Evolutionary conservation across 2,329 filamentous ascomycete species (phyloP).

Genomic region (Metarhizium album): DNA sequence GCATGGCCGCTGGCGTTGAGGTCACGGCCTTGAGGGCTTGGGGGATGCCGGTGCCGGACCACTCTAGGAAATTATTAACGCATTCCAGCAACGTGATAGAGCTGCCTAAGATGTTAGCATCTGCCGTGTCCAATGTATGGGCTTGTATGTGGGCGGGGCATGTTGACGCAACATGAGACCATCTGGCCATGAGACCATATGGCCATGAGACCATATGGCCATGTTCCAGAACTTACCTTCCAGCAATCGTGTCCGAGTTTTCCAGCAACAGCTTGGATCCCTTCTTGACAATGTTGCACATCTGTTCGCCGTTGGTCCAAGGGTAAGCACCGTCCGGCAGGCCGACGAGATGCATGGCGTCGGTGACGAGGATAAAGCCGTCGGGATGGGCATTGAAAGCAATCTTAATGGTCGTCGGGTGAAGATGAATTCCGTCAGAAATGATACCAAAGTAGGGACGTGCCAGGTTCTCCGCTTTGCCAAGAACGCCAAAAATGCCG

Average conservation of each 20-base stretch:
- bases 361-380: conserved; percentile 81
- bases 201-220: too few relatives aligned
- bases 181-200: too few relatives aligned
- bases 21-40: conserved; percentile 65
- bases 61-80: conserved; percentile 69
- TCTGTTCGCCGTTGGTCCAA: conserved; percentile 65
- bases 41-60: conserved; percentile 58
- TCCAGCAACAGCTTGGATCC: conserved; percentile 65
- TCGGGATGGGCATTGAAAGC: conserved; percentile 77
- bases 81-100: conserved; percentile 70
- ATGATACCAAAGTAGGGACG: conserved; percentile 83
- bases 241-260: conserved; percentile 68
- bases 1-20: conserved; percentile 64
- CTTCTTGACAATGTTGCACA: conserved; percentile 54
- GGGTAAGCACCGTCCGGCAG: conserved; percentile 74
- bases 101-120: conserved; percentile 24
- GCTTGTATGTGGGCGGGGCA: background rate
- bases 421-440: conserved; percentile 80
- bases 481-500: conserved; percentile 78
- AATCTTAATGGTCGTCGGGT: conserved; percentile 80
- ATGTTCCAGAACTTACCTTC: conserved; percentile 41
- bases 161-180: background rate
- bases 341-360: conserved; percentile 82
- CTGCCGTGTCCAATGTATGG: too few relatives aligned
- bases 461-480: conserved; percentile 45